These are phyloP conservation scores for Kwoniella pini DNA, from an alignment of 768 basidiomycete genomes.

Conservation along the genomic window DNA sequence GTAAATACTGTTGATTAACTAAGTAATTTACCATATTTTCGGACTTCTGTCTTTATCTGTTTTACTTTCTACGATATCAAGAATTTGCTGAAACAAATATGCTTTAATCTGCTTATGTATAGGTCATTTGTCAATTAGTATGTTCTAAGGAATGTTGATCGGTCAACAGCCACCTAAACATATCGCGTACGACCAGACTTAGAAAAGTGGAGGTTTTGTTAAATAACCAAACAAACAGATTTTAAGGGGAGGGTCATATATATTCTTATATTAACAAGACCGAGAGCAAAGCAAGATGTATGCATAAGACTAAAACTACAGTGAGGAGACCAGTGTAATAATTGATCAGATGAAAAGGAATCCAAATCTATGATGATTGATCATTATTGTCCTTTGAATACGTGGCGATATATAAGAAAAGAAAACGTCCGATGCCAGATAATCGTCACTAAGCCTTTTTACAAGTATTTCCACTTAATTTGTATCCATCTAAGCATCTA, in stretches of 20 bases:
- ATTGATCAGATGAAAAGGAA: no score
- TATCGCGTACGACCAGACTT: background rate
- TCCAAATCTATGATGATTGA: no score
- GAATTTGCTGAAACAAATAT: no score
- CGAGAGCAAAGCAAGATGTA: background rate
- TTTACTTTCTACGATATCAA: no score
- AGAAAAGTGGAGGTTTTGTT: constrained; percentile 6
- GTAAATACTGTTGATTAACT: no score
- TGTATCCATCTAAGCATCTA: constrained; percentile 17
- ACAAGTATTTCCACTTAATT: constrained; percentile 12
- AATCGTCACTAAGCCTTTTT: constrained; percentile 4
- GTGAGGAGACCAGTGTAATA: background rate
- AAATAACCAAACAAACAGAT: constrained; percentile 2
- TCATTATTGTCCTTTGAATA: no score
- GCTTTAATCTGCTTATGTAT: no score
- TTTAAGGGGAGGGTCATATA: background rate
- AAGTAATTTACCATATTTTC: background rate
- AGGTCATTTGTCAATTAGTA: no score
- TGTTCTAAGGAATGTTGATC: background rate
- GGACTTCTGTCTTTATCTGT: no score
- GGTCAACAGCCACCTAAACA: background rate
- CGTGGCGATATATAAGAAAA: no score
- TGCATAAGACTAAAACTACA: background rate
- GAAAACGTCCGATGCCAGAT: no score
- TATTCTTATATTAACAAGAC: no score